Base-by-base conservation (phyloP, 495 filamentous ascomycete genomes). In the Parachaetomium inaequale region DNA sequence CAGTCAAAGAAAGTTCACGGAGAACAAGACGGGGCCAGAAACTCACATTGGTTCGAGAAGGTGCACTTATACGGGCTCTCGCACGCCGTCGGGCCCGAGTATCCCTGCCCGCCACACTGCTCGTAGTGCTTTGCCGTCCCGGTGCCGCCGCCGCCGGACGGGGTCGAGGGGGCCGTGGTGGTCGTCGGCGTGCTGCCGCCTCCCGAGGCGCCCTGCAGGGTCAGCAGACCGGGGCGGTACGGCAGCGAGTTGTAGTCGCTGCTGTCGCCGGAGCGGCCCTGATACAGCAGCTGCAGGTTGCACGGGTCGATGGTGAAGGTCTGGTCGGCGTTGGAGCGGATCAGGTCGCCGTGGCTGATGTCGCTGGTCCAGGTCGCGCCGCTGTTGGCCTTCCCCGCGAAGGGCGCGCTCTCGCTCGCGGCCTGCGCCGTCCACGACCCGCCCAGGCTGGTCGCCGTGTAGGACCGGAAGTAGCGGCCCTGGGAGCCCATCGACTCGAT, bases 391-490 rank as follows among this genome's bases (percentile, higher is more conserved):
- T 82, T 83, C 54, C 85, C 84, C 3, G 85, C 85, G 54, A 87
- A 88, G 4, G 85, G 80, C 7, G 67, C 55, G 64, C 66, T 76
- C 74, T 87, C 84, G 26, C 50, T 78, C 1, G 70, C 69, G 3
- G 84, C 79, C 65, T 84, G 80, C 8, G 75, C 58, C 0, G 81
- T 82, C 85, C 85, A 87, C 21, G 72, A 38, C 0, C 85, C 85
- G 52, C 65, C 63, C 0, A 87, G 78, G 54, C 74, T 81, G 36
- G 61, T 74, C 23, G 85, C 77, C 3, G 83, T 87, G 72, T 81
- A 87, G 0, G 84, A 86, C 36, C 85, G 83, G 81, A 88, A 88
- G 62, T 83, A 88, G 6, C 85, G 79, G 1, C 85, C 85, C 19
- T 78, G 65, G 0, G 75, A 19, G 5, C 84, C 84, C 43, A 85